Conservation (phyloP, 331 rosid genomes). For the Prunus yedoensis region DNA sequence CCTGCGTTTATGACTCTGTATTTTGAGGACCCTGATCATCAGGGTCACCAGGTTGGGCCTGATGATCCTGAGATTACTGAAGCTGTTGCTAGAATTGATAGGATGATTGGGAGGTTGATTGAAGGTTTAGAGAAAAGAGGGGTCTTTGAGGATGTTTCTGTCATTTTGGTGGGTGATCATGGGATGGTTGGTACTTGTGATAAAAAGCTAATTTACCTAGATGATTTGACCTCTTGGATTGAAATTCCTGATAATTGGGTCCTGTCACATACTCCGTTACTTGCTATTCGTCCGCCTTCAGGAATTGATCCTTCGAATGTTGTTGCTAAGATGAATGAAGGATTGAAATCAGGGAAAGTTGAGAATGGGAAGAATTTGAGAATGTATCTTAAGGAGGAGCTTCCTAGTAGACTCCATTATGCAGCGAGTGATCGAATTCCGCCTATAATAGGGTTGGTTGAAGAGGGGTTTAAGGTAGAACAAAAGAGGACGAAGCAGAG, state of each 20-base stretch:
- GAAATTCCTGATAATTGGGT: constrained; percentile 65
- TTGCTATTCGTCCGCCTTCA: constrained; percentile 64
- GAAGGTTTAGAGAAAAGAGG: constrained; percentile 77
- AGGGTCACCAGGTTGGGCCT: constrained; percentile 86
- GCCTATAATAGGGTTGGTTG: constrained; percentile 69
- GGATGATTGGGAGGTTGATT: constrained; percentile 81
- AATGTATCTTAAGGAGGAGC: constrained; percentile 79
- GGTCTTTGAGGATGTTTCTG: constrained; percentile 73
- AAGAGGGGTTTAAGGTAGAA: constrained; percentile 86
- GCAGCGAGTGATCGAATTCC: constrained; percentile 63
- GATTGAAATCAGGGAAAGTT: constrained; percentile 74
- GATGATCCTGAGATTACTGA: constrained; percentile 83
- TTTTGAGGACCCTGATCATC: constrained; percentile 98
- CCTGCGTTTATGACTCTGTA: constrained; percentile 87
- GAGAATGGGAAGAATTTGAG: constrained; percentile 65
- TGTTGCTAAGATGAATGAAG: constrained; percentile 75
- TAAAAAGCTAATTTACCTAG: constrained; percentile 66
- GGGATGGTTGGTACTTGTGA: constrained; percentile 99
- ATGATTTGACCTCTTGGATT: constrained; percentile 77
- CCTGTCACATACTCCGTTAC: constrained; percentile 57
- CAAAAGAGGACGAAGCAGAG: constrained; percentile 46
- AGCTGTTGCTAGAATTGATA: constrained; percentile 77
- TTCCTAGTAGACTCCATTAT: constrained; percentile 85
- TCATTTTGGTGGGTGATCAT: constrained; percentile 93
- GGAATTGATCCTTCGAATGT: constrained; percentile 41